Evolutionary conservation across 2,329 filamentous ascomycete species (phyloP).

Genomic region (Clonostachys rosea): DNA sequence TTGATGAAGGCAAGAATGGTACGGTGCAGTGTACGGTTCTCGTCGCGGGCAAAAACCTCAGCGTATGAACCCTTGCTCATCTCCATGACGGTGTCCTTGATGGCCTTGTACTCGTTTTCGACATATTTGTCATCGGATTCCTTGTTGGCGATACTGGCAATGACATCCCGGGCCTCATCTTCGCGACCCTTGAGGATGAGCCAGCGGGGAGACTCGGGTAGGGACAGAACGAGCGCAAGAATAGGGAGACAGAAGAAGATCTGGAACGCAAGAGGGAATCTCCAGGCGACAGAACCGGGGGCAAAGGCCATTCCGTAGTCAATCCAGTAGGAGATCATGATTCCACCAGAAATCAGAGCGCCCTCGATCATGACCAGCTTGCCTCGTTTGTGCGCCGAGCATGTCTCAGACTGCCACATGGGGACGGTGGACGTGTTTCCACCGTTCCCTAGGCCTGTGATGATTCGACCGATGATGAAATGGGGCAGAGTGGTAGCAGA

Average conservation of each 20-base stretch:
- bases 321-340: slow-evolving; percentile 57
- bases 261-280: slow-evolving; percentile 53
- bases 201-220: slow-evolving; percentile 50
- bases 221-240: slow-evolving; percentile 41
- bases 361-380: slow-evolving; percentile 58
- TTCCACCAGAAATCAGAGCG: slow-evolving; percentile 50
- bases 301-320: slow-evolving; percentile 53
- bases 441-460: slow-evolving; percentile 55
- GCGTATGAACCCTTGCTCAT: slow-evolving; percentile 55
- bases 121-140: slow-evolving; percentile 53
- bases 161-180: slow-evolving; percentile 40
- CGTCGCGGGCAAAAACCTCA: slow-evolving; percentile 51
- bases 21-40: slow-evolving; percentile 53
- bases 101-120: slow-evolving; percentile 51
- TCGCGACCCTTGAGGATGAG: slow-evolving; percentile 38
- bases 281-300: slow-evolving; percentile 36
- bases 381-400: slow-evolving; percentile 51
- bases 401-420: slow-evolving; percentile 58
- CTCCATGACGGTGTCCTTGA: slow-evolving; percentile 66
- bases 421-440: slow-evolving; percentile 51
- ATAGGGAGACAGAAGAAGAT: slow-evolving; percentile 56
- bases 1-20: slow-evolving; percentile 57
- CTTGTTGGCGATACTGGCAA: slow-evolving; percentile 48
- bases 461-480: slow-evolving; percentile 53
- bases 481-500: slow-evolving; percentile 49